Evolutionary conservation across 2,329 filamentous ascomycete species (phyloP).

Genomic region (Aspergillus brasiliensis): DNA sequence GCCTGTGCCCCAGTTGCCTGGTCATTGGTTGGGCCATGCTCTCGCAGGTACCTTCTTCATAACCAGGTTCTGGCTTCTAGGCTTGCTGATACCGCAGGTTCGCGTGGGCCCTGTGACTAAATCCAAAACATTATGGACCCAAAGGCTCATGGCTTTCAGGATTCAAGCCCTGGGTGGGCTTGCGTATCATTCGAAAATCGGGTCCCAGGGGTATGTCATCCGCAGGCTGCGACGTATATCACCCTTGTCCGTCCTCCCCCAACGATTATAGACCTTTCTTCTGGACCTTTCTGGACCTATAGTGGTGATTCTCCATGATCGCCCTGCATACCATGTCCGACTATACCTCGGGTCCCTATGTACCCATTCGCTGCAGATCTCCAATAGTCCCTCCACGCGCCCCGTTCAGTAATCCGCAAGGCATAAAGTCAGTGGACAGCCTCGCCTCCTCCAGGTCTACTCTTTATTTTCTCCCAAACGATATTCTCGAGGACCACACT

Average conservation of each 20-base stretch:
- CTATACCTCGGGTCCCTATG: constrained; percentile 1
- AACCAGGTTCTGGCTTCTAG: neutral
- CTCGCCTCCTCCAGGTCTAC: constrained; percentile 3
- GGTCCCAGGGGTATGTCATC: constrained; percentile 1
- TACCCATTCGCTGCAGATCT: neutral
- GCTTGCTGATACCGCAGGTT: neutral
- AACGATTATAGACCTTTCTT: constrained; percentile 2
- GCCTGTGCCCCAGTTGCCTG: neutral
- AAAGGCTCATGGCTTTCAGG: neutral
- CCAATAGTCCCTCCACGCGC: neutral
- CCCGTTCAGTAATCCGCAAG: neutral
- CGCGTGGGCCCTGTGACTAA: constrained; percentile 4
- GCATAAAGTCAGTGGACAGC: constrained; percentile 1
- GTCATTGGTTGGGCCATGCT: neutral
- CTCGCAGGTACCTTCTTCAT: neutral
- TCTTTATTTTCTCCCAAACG: constrained; percentile 5
- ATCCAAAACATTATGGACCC: constrained; percentile 7
- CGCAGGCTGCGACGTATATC: constrained; percentile 8
- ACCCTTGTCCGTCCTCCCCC: constrained; percentile 1
- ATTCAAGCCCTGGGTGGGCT: neutral
- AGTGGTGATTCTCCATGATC: constrained; percentile 1
- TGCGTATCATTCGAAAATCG: neutral
- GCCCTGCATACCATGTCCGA: constrained; percentile 5
- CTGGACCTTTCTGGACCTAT: neutral
- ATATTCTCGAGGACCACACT: constrained; percentile 1